Conservation (phyloP, 768 basidiomycete genomes). For the Lactifluus subvellereus region DNA sequence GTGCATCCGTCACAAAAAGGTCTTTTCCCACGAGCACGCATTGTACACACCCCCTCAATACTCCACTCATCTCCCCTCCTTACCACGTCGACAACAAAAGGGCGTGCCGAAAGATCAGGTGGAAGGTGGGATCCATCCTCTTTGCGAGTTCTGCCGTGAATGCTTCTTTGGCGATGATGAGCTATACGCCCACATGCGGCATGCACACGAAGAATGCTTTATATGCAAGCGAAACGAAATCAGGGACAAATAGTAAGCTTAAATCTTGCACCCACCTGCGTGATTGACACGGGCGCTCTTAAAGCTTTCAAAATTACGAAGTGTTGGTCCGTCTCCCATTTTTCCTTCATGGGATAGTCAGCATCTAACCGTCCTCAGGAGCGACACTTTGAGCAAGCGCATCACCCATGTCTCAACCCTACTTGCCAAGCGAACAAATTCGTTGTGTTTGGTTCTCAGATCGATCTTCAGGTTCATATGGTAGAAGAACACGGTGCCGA, state of each 20-base stretch:
- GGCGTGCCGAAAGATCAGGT: slow-evolving; percentile 45
- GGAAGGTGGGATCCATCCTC: slow-evolving; percentile 69
- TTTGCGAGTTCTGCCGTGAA: slow-evolving; percentile 87
- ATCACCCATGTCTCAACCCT: slow-evolving; percentile 71
- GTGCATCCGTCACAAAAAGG: slow-evolving; percentile 85
- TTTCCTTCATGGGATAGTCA: not conserved
- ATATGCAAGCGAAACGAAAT: slow-evolving; percentile 81
- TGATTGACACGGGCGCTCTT: not conserved
- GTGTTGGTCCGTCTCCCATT: slow-evolving; percentile 45
- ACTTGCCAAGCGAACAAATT: slow-evolving; percentile 84
- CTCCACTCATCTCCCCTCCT: slow-evolving; percentile 71
- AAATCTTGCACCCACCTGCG: not conserved
- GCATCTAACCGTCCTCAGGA: slow-evolving; percentile 42
- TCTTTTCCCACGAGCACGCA: slow-evolving; percentile 92
- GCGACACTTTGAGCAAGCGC: slow-evolving; percentile 65
- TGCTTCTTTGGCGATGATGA: slow-evolving; percentile 94
- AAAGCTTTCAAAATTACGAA: slow-evolving; percentile 75
- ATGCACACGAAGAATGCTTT: slow-evolving; percentile 94
- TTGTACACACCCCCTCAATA: slow-evolving; percentile 67
- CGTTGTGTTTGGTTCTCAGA: slow-evolving; percentile 80
- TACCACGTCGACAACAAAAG: slow-evolving; percentile 40
- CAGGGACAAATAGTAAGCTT: slow-evolving; percentile 75
- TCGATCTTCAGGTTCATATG: slow-evolving; percentile 91
- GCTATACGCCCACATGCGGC: slow-evolving; percentile 88
- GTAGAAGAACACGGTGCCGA: slow-evolving; percentile 76